A percentile compares a stretch with the other conserved stretches of the same genome.
These are phyloP conservation scores for Talaromyces pinophilus DNA, from an alignment of 2,329 filamentous ascomycete genomes.

Conservation along the genomic window DNA sequence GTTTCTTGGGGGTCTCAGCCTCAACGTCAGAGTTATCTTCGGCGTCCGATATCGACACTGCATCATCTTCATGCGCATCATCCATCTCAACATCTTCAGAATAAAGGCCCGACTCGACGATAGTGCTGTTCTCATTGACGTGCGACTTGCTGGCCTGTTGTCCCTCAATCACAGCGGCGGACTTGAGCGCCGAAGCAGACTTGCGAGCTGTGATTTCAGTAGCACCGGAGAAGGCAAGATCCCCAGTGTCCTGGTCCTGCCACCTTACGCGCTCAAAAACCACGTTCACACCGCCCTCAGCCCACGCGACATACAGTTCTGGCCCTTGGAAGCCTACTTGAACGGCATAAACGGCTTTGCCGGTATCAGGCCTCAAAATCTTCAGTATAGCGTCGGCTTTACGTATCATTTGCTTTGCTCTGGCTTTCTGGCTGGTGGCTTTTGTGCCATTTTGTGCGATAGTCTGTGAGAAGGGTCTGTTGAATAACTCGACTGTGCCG, in stretches of 20 bases:
- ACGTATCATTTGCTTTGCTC: conserved; percentile 48
- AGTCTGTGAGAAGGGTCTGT: conserved; percentile 48
- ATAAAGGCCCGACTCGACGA: conserved; percentile 54
- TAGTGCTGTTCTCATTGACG: conserved; percentile 60
- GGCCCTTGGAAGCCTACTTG: conserved; percentile 49
- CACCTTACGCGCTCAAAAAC: conserved; percentile 53
- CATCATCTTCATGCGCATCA: conserved; percentile 31
- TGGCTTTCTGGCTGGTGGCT: conserved; percentile 46
- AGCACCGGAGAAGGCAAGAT: conserved; percentile 47
- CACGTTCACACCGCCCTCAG: conserved; percentile 53
- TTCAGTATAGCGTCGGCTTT: conserved; percentile 49
- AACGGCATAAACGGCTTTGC: conserved; percentile 45
- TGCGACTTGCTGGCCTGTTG: conserved; percentile 54
- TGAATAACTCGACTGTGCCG: conserved; percentile 53
- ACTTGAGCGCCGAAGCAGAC: conserved; percentile 45
- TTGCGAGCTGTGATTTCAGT: conserved; percentile 50
- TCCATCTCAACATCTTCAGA: conserved; percentile 43
- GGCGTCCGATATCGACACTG: conserved; percentile 30
- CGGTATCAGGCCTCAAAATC: conserved; percentile 46
- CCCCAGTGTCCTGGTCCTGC: conserved; percentile 48
- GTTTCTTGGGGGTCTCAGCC: conserved; percentile 14
- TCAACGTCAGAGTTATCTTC: conserved; percentile 34
- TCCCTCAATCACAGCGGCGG: conserved; percentile 56
- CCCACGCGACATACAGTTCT: conserved; percentile 51
- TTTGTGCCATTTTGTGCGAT: conserved; percentile 32